Evolutionary conservation across 2,329 filamentous ascomycete species (phyloP).

Genomic region (Penicillium hesseltinei): DNA sequence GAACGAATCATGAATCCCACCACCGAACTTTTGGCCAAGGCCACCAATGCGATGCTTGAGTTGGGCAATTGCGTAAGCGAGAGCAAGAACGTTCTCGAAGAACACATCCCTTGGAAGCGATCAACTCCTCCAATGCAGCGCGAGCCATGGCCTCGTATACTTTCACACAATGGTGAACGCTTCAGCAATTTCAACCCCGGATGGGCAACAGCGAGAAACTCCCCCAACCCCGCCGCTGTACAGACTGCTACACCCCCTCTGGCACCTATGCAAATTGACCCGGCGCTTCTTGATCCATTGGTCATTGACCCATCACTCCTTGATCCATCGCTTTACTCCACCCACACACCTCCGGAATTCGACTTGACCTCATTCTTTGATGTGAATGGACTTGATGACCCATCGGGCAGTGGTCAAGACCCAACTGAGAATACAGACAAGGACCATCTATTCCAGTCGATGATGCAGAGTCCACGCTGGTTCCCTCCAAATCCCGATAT

Average conservation of each 20-base stretch:
- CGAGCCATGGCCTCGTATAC: constrained; percentile 5
- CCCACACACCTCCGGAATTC: not conserved
- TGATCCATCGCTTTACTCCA: not conserved
- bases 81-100: not conserved
- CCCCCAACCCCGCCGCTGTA: not conserved
- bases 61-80: constrained; percentile 8
- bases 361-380: not conserved
- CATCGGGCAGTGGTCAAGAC: too few species aligned
- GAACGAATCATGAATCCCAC: constrained; percentile 33
- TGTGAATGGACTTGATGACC: too few species aligned
- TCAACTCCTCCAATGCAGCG: not conserved
- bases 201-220: not conserved
- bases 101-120: constrained; percentile 2
- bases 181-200: constrained; percentile 5
- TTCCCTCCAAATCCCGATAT: not conserved
- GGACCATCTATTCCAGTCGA: not conserved
- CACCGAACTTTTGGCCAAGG: constrained; percentile 15
- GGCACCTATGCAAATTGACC: not conserved
- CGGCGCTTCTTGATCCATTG: not conserved
- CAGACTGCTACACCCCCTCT: not conserved
- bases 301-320: constrained; percentile 3
- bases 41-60: constrained; percentile 12
- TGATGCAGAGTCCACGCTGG: constrained; percentile 3
- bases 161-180: not conserved
- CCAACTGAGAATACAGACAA: not conserved